A percentile compares a stretch with the other conserved stretches of the same genome.
These are phyloP conservation scores for Penicillium nordicum DNA, from an alignment of 2,329 filamentous ascomycete genomes.

Conservation along the genomic window DNA sequence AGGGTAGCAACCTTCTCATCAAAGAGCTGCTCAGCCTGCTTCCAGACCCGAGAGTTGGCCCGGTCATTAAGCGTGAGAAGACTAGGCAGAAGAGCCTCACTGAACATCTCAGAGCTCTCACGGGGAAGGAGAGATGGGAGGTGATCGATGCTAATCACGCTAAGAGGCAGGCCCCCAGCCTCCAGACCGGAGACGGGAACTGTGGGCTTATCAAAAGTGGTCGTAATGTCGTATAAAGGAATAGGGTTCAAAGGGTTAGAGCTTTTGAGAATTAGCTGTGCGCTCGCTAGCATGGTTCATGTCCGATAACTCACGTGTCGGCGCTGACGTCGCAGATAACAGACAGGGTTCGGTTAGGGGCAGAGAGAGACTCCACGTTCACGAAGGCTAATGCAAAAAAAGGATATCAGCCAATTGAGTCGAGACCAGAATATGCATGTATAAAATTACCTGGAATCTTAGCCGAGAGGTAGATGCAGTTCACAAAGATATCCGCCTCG, in stretches of 20 bases:
- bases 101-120: constrained; percentile 84
- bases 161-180: constrained; percentile 60
- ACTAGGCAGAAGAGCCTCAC: constrained; percentile 70
- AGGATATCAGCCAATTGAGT: background rate
- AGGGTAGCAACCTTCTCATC: constrained; percentile 73
- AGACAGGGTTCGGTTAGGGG: constrained; percentile 66
- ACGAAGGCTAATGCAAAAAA: constrained; percentile 57
- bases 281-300: background rate
- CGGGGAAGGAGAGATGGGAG: constrained; percentile 78
- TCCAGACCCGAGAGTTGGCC: constrained; percentile 70
- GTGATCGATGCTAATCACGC: constrained; percentile 85
- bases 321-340: constrained; percentile 73
- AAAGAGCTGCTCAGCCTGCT: constrained; percentile 78
- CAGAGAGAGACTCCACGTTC: constrained; percentile 64
- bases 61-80: constrained; percentile 75
- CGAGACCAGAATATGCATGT: background rate
- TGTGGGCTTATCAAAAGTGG: constrained; percentile 84
- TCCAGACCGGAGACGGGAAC: constrained; percentile 59
- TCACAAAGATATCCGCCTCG: constrained; percentile 68
- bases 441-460: constrained; percentile 59
- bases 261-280: constrained; percentile 24
- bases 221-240: constrained; percentile 79
- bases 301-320: constrained; percentile 42
- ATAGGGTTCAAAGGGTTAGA: constrained; percentile 50
- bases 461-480: constrained; percentile 81